phyloP scores from a whole-genome alignment of 2,329 filamentous ascomycete genomes.

The Apiospora aurea region DNA sequence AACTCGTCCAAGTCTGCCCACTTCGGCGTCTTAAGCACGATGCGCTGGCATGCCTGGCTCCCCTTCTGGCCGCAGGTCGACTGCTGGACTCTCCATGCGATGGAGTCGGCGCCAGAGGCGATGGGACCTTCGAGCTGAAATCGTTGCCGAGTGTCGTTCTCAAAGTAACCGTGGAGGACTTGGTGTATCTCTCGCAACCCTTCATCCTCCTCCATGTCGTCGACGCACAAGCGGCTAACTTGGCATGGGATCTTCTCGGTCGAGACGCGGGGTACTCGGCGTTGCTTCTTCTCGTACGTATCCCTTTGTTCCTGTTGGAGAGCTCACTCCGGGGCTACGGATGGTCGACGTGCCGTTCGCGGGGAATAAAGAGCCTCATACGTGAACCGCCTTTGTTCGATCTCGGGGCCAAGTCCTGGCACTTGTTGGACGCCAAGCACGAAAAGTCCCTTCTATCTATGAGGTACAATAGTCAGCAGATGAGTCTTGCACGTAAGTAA shows the following conservation, averaged over 20 bases:
- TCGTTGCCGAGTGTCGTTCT: not conserved
- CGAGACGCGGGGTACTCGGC: not conserved
- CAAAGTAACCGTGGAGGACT: constrained; percentile 6
- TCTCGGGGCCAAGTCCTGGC: not conserved
- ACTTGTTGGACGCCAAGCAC: not conserved
- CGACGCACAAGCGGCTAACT: not conserved
- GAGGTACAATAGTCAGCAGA: not conserved
- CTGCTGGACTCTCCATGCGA: constrained; percentile 5
- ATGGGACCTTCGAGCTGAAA: constrained; percentile 11
- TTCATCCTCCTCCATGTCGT: not conserved
- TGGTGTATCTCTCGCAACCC: constrained; percentile 2
- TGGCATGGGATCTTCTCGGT: not conserved
- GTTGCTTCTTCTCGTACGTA: not conserved
- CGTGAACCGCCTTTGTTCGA: not conserved
- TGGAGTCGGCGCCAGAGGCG: not conserved
- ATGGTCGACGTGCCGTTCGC: not conserved
- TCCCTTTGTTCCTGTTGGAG: not conserved
- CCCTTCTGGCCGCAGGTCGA: not conserved
- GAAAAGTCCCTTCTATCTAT: not conserved
- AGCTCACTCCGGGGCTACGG: not conserved
- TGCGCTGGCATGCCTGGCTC: not conserved
- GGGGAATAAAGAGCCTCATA: not conserved
- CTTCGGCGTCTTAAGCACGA: constrained; percentile 18
- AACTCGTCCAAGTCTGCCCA: not conserved
- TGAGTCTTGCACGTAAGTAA: not conserved